These are phyloP conservation scores for Fusarium anguioides DNA, from an alignment of 2,329 filamentous ascomycete species.

Conservation along the genomic window DNA sequence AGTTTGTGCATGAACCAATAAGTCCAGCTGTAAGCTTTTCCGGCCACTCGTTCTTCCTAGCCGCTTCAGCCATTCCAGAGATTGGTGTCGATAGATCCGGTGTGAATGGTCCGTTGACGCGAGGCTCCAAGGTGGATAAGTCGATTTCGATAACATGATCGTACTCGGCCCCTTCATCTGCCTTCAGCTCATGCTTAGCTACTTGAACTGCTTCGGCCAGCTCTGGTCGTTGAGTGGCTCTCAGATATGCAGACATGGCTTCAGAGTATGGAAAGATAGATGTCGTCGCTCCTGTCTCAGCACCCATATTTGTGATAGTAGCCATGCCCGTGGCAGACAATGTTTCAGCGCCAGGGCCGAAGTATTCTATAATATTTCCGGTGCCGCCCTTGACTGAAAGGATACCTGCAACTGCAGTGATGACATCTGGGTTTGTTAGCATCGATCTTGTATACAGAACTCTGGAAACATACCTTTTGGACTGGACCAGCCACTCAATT, in stretches of 20 bases:
- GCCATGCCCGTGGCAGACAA: slow-evolving; percentile 94
- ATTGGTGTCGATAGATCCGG: slow-evolving; percentile 97
- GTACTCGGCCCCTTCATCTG: slow-evolving; percentile 88
- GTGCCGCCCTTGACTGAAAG: slow-evolving; percentile 95
- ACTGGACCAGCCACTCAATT: slow-evolving; percentile 84
- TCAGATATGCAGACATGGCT: slow-evolving; percentile 84
- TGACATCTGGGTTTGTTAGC: background rate
- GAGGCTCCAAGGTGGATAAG: slow-evolving; percentile 91
- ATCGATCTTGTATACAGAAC: background rate
- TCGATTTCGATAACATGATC: slow-evolving; percentile 97
- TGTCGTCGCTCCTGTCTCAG: slow-evolving; percentile 91
- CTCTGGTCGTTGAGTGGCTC: slow-evolving; percentile 73
- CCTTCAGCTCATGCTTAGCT: slow-evolving; percentile 74
- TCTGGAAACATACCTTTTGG: background rate
- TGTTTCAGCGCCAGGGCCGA: slow-evolving; percentile 87
- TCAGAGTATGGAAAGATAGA: slow-evolving; percentile 93
- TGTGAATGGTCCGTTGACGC: slow-evolving; percentile 99
- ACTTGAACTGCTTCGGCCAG: slow-evolving; percentile 17
- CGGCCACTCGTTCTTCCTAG: slow-evolving; percentile 95
- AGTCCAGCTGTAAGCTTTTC: slow-evolving; percentile 85
- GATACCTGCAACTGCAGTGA: slow-evolving; percentile 22
- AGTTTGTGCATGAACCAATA: slow-evolving; percentile 9
- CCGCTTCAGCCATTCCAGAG: slow-evolving; percentile 94
- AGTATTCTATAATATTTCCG: slow-evolving; percentile 93
- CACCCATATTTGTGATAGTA: slow-evolving; percentile 87